Conservation (phyloP, 2,329 filamentous ascomycete genomes). For the Colletotrichum siamense region DNA sequence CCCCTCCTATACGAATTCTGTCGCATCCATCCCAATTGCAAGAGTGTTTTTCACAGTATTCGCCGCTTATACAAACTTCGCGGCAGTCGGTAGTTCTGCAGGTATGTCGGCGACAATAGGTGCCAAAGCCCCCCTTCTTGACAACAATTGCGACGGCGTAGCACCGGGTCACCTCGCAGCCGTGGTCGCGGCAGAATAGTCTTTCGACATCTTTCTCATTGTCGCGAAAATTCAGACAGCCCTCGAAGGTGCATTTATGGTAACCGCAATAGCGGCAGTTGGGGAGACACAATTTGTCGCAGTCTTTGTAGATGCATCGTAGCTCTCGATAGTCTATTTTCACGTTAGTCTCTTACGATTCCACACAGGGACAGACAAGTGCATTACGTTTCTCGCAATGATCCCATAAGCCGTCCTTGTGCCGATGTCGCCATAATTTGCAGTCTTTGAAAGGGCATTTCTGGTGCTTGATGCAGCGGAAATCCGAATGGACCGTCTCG, state of each 20-base stretch:
- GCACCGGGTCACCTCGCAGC: background rate
- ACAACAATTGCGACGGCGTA: slow-evolving; percentile 5
- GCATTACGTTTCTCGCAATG: slow-evolving; percentile 11
- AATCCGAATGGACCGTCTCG: background rate
- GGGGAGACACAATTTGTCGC: background rate
- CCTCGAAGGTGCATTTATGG: slow-evolving; percentile 17
- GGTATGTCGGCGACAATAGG: slow-evolving; percentile 15
- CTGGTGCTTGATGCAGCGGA: slow-evolving; percentile 6
- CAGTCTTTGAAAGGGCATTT: slow-evolving; percentile 11
- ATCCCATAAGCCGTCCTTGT: background rate
- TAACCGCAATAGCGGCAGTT: background rate
- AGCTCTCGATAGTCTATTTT: background rate
- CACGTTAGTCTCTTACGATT: background rate
- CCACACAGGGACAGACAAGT: background rate
- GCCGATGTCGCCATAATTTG: background rate
- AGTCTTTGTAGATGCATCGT: slow-evolving; percentile 3
- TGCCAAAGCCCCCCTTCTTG: background rate
- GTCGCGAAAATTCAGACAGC: slow-evolving; percentile 6
- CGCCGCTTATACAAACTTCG: background rate
- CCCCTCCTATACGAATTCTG: background rate
- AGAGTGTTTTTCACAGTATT: background rate
- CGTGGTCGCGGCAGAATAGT: slow-evolving; percentile 12
- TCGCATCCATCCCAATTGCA: slow-evolving; percentile 9
- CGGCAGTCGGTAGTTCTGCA: slow-evolving; percentile 1
- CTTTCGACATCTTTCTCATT: background rate